Evolutionary conservation across 495 filamentous ascomycete genomes (phyloP), one percentile per base, ranked within the genome.

Genomic region (Penicillium pulvis): DNA sequence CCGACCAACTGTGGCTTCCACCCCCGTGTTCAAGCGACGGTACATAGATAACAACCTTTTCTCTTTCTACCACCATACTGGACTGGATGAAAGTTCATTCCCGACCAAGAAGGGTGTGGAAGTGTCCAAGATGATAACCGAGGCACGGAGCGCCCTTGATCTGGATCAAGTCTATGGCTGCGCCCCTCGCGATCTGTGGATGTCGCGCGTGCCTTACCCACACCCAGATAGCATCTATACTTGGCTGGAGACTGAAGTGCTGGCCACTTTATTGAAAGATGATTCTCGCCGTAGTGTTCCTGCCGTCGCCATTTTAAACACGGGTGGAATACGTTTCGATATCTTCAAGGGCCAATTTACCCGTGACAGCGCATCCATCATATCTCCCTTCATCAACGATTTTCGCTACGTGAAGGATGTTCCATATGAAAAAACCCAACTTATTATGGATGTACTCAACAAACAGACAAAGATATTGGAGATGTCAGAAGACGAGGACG

Each of bases 11-110:
- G 69, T 36, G 64, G 70, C 19, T 61, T 71, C 72, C n/a, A 62
- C 56, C 7, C 80, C 83, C 20, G 75, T 73, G 31, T 97, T 93
- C 66, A 79, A 83, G 55, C 85, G 94, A 48, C 81, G 87, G 47
- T 98, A 98, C 71, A 92, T 98, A 66, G 94, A 98, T 71, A 96
- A 95, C 72, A 98, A 98, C 63, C 80, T 97, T 6, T 86, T 81
- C 58, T 95, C 92, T 5, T 87, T 92, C 55, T 79, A 91, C 58
- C 83, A 96, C 61, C 94, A 98, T 66, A 90, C 89, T 7, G 81
- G 80, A 6, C 85, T 90, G 30, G 83, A 91, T 68, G 68, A 74
- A 10, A 66, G 77, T 1, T 87, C 86, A 2, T 98, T 98, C 66
- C 83, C 85, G 9, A 98, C 95, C 3, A 79, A 86, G 12, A 83